phyloP scores from a whole-genome alignment of 768 basidiomycete genomes.

The Dendrothele bispora region DNA sequence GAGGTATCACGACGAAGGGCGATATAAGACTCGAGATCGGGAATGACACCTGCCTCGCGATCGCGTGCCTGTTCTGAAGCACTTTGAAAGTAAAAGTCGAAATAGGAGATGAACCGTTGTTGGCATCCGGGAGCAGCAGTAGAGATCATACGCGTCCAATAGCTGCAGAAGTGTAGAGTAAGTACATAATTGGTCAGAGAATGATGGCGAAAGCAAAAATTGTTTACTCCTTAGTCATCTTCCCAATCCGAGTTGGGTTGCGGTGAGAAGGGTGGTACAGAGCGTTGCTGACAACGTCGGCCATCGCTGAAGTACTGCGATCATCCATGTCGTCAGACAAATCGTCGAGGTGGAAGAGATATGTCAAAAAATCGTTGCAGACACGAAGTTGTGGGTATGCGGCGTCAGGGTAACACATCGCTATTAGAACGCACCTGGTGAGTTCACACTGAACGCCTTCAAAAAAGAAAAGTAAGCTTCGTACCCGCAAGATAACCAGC shows the following conservation, averaged over 20 bases:
- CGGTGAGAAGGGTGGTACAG: conserved; percentile 66
- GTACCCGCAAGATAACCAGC: conserved; percentile 69
- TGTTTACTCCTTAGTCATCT: conserved; percentile 70
- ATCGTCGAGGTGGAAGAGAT: conserved; percentile 78
- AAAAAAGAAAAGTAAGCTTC: conserved; percentile 49
- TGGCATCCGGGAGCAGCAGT: conserved; percentile 65
- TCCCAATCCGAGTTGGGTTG: conserved; percentile 54
- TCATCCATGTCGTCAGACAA: conserved; percentile 79
- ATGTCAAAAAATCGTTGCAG: conserved; percentile 76
- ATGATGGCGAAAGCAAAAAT: not conserved
- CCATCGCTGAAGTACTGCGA: conserved; percentile 51
- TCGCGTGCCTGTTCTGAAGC: conserved; percentile 71
- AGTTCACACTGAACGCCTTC: conserved; percentile 14
- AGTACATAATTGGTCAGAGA: not conserved
- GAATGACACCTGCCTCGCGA: conserved; percentile 58
- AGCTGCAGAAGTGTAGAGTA: conserved; percentile 38
- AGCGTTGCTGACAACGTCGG: conserved; percentile 68
- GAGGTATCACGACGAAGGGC: conserved; percentile 76
- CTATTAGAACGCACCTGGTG: not conserved
- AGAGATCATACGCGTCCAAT: conserved; percentile 62
- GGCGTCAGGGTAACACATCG: conserved; percentile 46
- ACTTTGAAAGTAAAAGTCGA: conserved; percentile 79
- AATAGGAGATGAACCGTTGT: conserved; percentile 74
- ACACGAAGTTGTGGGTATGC: conserved; percentile 62
- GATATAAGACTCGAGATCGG: conserved; percentile 80